A percentile compares a stretch with the other conserved stretches of the same genome.
Evolutionary conservation across 306 rosid genomes (phyloP).

Genomic region (Rubus idaeus): DNA sequence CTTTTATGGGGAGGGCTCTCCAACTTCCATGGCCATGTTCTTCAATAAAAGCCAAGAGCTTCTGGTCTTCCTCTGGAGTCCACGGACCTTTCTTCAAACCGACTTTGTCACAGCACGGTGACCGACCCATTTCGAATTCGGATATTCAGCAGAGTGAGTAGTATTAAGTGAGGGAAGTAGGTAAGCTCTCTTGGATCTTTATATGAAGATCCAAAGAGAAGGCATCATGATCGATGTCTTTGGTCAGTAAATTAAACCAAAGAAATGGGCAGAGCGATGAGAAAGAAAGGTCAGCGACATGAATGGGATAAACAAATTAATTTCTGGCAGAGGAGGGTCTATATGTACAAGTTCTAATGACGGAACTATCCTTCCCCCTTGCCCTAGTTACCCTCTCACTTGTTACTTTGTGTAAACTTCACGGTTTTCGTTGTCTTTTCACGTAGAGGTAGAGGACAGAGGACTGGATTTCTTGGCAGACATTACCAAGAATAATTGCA

Average conservation of each 20-base stretch:
- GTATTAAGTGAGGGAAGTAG: background rate
- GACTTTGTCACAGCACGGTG: constrained; percentile 97
- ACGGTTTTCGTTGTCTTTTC: background rate
- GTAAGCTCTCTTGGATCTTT: constrained; percentile 25
- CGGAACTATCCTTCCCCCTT: constrained; percentile 45
- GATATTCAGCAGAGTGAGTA: constrained; percentile 23
- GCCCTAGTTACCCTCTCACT: background rate
- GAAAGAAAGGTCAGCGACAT: constrained; percentile 69
- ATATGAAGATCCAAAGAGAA: constrained; percentile 12
- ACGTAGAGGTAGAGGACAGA: background rate
- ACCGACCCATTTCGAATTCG: constrained; percentile 73
- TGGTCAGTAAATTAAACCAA: constrained; percentile 34
- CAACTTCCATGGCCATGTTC: constrained; percentile 99
- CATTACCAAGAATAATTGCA: constrained; percentile 16
- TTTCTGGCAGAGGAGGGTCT: constrained; percentile 24
- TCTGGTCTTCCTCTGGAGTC: constrained; percentile 99
- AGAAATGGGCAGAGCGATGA: constrained; percentile 53
- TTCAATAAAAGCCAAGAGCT: constrained; percentile 89
- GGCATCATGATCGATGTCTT: background rate
- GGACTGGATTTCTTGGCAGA: constrained; percentile 6
- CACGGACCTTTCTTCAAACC: constrained; percentile 99
- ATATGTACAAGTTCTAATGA: constrained; percentile 28
- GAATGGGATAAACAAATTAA: constrained; percentile 55
- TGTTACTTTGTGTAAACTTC: background rate
- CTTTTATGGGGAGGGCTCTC: constrained; percentile 96